Evolutionary conservation across 2,329 filamentous ascomycete genomes (phyloP), one percentile per base, ranked within the genome.

Genomic region (Cercospora zeina): DNA sequence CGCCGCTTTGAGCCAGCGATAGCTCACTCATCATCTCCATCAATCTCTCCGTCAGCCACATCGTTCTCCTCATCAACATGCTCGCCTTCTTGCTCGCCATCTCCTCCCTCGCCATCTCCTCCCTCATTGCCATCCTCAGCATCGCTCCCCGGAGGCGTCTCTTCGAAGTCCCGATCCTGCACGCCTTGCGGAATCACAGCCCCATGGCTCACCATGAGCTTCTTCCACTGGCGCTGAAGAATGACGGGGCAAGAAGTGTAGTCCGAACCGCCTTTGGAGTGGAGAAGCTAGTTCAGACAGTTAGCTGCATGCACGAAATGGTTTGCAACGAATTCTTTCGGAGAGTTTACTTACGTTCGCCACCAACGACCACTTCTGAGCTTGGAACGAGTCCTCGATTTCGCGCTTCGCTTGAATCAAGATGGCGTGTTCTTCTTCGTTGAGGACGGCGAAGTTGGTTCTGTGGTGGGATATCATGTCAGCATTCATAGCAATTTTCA

Each of bases 181-280:
- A 72, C 62, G 1, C 68, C 69, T 9, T 59, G 49, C 21, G 70
- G 70, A 37, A 69, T 67, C 34, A 45, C 54, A 8, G 58, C 54
- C 2, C 67, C 69, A 4, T 47, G 51, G 54, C 68, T 71, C 62
- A 73, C 69, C 66, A 70, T 72, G 37, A 78, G 55, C 65, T 78
- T 75, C 71, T 77, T 78, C 65, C 75, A 77, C 66, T 76, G 75
- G 64, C 77, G 74, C 69, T 75, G 72, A 24, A 79, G 62, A 7
- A 72, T 69, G 16, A 71, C 64, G 8, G 67, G 59, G 36, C 47
- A 53, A 7, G 45, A 37, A 13, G 76, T 68, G 58, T 78, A 79
- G 27, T 68, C 69, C 13, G 65, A 66, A 1, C 76, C 76, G 3
- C 73, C 71, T 24, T 68, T 68, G 7, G 67, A 63, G 21, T 68